phyloP scores from a whole-genome alignment of 2,329 filamentous ascomycete genomes.

The Xylaria sp. region DNA sequence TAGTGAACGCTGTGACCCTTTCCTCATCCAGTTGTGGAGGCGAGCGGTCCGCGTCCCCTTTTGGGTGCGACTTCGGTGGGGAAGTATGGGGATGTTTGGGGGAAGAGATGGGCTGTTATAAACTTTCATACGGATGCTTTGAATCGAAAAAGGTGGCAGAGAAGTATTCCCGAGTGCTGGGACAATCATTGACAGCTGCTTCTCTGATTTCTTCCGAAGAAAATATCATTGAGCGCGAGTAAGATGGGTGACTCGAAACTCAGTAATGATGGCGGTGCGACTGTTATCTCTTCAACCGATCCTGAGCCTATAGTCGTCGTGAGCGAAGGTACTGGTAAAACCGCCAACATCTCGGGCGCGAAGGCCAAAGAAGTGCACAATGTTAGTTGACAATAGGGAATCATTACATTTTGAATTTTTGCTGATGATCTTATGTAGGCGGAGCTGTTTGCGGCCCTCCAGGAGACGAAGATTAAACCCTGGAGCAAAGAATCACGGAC shows the following conservation, averaged over 20 bases:
- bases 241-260: conserved; percentile 25
- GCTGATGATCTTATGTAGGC: conserved; percentile 48
- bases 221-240: conserved; percentile 11
- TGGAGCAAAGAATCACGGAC: conserved; percentile 55
- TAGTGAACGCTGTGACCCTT: conserved; percentile 14
- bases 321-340: conserved; percentile 45
- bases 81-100: conserved; percentile 30
- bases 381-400: conserved; percentile 41
- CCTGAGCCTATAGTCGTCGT: conserved; percentile 39
- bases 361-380: conserved; percentile 56
- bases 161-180: conserved; percentile 3
- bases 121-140: conserved; percentile 22
- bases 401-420: not conserved
- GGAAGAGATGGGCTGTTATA: conserved; percentile 23
- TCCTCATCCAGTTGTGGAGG: conserved; percentile 29
- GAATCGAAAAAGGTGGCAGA: conserved; percentile 12
- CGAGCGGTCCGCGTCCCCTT: conserved; percentile 35
- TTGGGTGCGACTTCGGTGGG: conserved; percentile 10
- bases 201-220: not conserved
- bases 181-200: not conserved
- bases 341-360: conserved; percentile 46
- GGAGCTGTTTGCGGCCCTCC: conserved; percentile 58
- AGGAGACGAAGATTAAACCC: conserved; percentile 56
- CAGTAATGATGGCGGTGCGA: conserved; percentile 29
- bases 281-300: conserved; percentile 35